Evolutionary conservation across 2,329 filamentous ascomycete species (phyloP), one percentile per base, ranked within the genome.

Genomic region (Exophiala sp.): DNA sequence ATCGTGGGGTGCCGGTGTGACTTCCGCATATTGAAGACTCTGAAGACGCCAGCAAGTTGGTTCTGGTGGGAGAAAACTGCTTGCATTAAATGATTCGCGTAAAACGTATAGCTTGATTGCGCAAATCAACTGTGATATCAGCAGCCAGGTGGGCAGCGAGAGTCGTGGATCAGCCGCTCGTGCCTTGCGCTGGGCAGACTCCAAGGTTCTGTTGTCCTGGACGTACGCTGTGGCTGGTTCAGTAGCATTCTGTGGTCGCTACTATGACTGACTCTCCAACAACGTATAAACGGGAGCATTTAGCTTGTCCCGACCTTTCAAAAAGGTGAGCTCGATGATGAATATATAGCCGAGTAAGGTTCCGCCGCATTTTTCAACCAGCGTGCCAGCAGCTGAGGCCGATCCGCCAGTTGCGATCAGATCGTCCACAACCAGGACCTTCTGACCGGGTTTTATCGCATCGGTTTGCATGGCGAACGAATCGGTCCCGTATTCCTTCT

Each of bases 401-500:
- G 91, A 96, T 65, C 94, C 94, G 74, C 92, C 92, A 62, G 94
- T 99, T 53, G 94, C 94, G 76, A 99, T 97, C 68, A 99, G 95
- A 71, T 99, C 94, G 72, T 99, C 94, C 32, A 99, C 91, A 62
- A 99, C 82, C 59, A 99, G 77, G 54, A 96, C 92, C 72, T 87
- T 91, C 76, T 96, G 89, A 34, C 91, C 91, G 47, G 83, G 80
- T 75, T 88, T 86, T 66, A 99, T 86, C 41, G 87, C 86, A 72
- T 88, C 91, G 63, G 82, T 78, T 78, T 99, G 94, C 78, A 99
- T 95, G 80, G 97, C 89, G 78, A 99, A 97, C 70, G 86, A 86
- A 72, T 99, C 94, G 73, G 85, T 81, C 60, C 94, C 94, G 69
- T 99, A 99, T 74, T 99, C 94, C 81, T 99, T 99, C 74, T 91